phyloP scores from a whole-genome alignment of 1,284 basidiomycete species.

The Earliella scabrosa region DNA sequence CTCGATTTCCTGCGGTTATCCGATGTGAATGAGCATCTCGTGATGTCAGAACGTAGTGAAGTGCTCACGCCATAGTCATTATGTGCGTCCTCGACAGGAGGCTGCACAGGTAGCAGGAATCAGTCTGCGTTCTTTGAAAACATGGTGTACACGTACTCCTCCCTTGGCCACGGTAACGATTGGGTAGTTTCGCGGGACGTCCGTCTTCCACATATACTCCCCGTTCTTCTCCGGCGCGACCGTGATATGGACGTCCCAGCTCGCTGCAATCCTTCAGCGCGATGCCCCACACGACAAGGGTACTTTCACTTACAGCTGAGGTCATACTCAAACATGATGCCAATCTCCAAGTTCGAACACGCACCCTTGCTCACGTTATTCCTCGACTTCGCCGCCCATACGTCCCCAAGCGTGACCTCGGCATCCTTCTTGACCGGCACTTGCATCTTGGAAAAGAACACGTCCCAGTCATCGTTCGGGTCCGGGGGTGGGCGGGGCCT shows the following conservation, averaged over 20 bases:
- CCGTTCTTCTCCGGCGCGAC: constrained; percentile 20
- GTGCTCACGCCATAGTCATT: constrained; percentile 5
- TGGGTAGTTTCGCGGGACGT: constrained; percentile 18
- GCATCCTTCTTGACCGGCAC: constrained; percentile 30
- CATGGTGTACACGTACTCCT: constrained; percentile 16
- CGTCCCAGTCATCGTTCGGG: constrained; percentile 14
- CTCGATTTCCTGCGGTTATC: constrained; percentile 12
- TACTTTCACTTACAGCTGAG: constrained; percentile 20
- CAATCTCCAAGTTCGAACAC: constrained; percentile 35
- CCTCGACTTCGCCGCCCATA: constrained; percentile 32
- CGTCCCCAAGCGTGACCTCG: constrained; percentile 31
- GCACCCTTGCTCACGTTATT: constrained; percentile 33
- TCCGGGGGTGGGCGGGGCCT: constrained; percentile 7
- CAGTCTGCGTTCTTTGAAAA: no score
- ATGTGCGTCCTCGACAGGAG: constrained; percentile 12
- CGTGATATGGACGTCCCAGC: constrained; percentile 31
- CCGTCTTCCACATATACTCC: constrained; percentile 11
- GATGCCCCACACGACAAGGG: constrained; percentile 1
- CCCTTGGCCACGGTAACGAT: constrained; percentile 25
- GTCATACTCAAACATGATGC: constrained; percentile 38
- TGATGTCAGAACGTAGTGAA: not conserved
- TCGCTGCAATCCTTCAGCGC: constrained; percentile 7
- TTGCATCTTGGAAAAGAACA: not conserved
- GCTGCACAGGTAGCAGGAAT: not conserved
- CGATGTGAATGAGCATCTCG: not conserved